Percentiles rank a stretch among this genome's conserved stretches.
These are phyloP conservation scores for Yamadazyma triangularis DNA, from an alignment of 1,139 yeast species.

Conservation along the genomic window DNA sequence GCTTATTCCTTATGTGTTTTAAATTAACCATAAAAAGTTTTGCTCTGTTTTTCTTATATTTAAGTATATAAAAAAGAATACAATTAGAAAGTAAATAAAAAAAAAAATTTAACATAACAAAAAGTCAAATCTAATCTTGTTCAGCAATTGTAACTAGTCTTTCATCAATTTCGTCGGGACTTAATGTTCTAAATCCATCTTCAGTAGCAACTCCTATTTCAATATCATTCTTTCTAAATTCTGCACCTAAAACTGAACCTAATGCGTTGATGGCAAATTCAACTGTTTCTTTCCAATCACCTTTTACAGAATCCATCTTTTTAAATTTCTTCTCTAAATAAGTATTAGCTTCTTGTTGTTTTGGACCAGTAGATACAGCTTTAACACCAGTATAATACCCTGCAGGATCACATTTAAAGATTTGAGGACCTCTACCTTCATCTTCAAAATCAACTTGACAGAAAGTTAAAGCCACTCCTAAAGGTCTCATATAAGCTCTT, in stretches of 20 bases:
- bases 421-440: conserved; percentile 85
- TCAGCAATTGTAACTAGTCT: conserved; percentile 92
- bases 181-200: conserved; percentile 65
- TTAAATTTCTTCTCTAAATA: conserved; percentile 89
- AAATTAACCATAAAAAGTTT: conserved; percentile 7
- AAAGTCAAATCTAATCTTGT: conserved; percentile 55
- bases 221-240: conserved; percentile 86
- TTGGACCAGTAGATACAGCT: conserved; percentile 95
- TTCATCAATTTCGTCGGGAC: conserved; percentile 88
- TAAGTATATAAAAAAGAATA: too few relatives aligned
- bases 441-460: conserved; percentile 66
- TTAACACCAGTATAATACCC: conserved; percentile 90
- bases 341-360: conserved; percentile 93
- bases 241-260: conserved; percentile 85
- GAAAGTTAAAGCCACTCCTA: conserved; percentile 89
- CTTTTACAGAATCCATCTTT: conserved; percentile 66
- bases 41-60: neutral
- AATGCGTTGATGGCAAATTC: conserved; percentile 86
- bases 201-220: conserved; percentile 87
- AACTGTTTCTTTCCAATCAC: conserved; percentile 85
- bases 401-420: conserved; percentile 95
- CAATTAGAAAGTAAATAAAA: too few relatives aligned
- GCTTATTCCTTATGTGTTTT: conserved; percentile 84
- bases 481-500: conserved; percentile 98
- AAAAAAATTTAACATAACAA: neutral